Base-by-base conservation (phyloP, 169 alveolate genomes). In the Ichthyophthirius multifiliis region DNA sequence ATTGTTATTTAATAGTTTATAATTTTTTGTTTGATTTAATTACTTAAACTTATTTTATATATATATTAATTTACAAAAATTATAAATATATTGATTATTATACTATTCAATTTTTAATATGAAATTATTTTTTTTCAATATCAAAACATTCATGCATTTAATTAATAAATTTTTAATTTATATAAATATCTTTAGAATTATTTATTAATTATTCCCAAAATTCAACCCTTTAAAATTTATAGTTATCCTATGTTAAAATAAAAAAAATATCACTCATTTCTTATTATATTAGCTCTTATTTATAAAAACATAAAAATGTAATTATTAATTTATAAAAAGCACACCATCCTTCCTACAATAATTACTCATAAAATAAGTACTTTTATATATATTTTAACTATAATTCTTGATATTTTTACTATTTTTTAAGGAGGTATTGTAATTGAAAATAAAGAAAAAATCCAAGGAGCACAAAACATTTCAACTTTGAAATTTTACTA, bases 391-490 rank as follows among this genome's bases (percentile, higher is more conserved):
- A 12, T 6, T 45, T 16, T 55, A 6, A 18, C 31, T 16, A 1
- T 0, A 7, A 48, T 13, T 13, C n/a, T 15, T 10, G 0, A 20
- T 13, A 48, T 12, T 27, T 55, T 55, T 55, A 55, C 71, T 55
- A 55, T 10, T 55, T 55, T 55, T 10, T 55, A n/a, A 10, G 71
- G 71, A 55, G 71, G 23, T 0, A 55, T 3, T 12, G 31, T 39
- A 27, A 67, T 37, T 1, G 64, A 47, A 67, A 67, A 37, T 5
- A 67, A 16, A 37, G 77, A 67, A 39, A 67, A 67, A 37, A 67
- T 34, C 77, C 77, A 67, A 16, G 77, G 77, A 18, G 77, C 4
- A 15, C 23, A 31, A 39, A 37, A 67, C 77, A 67, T 67, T 5
- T 67, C 77, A 37, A 41, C 20, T 5, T 32, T 39, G 7, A 67